Conservation (phyloP, 768 basidiomycete genomes). For the Dacryopinax spathularia region DNA sequence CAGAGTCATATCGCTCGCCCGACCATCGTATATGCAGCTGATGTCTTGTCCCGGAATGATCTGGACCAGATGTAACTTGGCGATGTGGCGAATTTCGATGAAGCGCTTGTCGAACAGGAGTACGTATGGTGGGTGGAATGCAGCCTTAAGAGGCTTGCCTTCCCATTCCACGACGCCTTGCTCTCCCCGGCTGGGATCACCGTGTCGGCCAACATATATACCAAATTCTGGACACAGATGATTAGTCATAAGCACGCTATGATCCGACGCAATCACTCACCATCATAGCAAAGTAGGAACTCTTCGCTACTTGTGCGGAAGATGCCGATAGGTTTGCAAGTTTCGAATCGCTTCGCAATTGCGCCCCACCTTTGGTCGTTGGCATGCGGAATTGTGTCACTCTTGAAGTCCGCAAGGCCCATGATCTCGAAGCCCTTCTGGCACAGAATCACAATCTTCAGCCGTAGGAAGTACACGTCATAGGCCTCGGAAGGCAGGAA, state of each 20-base stretch:
- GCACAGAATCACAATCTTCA: conserved; percentile 84
- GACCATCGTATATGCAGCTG: conserved; percentile 82
- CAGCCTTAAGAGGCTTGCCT: conserved; percentile 74
- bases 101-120: conserved; percentile 79
- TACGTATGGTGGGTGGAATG: conserved; percentile 78
- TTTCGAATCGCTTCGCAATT: conserved; percentile 66
- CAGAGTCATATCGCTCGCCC: conserved; percentile 24
- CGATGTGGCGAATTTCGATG: conserved; percentile 77
- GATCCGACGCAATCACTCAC: conserved; percentile 28
- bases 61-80: conserved; percentile 64
- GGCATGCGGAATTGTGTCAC: conserved; percentile 74
- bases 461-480: conserved; percentile 83
- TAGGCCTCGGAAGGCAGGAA: conserved; percentile 85
- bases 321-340: conserved; percentile 74
- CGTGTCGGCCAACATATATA: conserved; percentile 81
- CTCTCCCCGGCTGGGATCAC: conserved; percentile 56
- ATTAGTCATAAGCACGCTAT: neutral
- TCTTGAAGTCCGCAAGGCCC: conserved; percentile 82
- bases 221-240: conserved; percentile 53
- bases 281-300: conserved; percentile 80
- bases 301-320: conserved; percentile 77
- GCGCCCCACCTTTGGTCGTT: conserved; percentile 53
- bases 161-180: conserved; percentile 84
- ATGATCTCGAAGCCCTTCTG: conserved; percentile 95
- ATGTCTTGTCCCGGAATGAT: conserved; percentile 71